Conservation (phyloP, 768 basidiomycete genomes). For the Rhizopogon rudus region DNA sequence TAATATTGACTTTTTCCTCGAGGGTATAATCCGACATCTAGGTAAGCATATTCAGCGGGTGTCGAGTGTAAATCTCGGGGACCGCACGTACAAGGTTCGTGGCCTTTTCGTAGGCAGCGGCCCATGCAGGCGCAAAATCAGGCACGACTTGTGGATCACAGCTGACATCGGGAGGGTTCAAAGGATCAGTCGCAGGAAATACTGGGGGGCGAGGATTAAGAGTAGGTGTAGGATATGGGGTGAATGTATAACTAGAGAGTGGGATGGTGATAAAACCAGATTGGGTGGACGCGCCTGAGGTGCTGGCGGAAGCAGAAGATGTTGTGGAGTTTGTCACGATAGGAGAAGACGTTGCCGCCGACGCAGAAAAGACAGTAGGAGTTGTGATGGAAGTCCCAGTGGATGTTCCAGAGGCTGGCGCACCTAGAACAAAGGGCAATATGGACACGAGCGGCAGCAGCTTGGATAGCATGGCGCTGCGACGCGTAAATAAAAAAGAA, state of each 20-base stretch:
- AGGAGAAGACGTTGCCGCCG: not conserved
- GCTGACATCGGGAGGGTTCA: constrained; percentile 45
- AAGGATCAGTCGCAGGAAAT: constrained; percentile 49
- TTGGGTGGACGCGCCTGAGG: not conserved
- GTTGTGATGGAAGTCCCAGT: not conserved
- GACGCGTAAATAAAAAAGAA: not conserved
- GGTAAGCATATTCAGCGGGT: not conserved
- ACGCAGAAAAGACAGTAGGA: not conserved
- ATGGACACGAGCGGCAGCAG: not conserved
- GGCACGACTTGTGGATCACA: constrained; percentile 29
- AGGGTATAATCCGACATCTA: constrained; percentile 35
- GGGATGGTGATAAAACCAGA: constrained; percentile 26
- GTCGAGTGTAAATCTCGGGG: not conserved
- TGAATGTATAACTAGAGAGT: constrained; percentile 37
- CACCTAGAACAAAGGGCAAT: not conserved
- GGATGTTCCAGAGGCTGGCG: not conserved
- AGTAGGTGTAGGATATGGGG: constrained; percentile 53
- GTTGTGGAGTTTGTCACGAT: not conserved
- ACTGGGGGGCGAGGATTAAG: constrained; percentile 42
- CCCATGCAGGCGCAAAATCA: constrained; percentile 43
- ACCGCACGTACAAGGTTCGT: constrained; percentile 36
- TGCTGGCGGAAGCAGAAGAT: not conserved
- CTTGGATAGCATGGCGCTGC: not conserved
- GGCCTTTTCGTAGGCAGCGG: constrained; percentile 49
- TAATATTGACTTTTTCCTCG: constrained; percentile 20